Percentiles rank a stretch among this genome's conserved stretches.
Conservation (phyloP, 2,329 filamentous ascomycete genomes). For the Nothophoma quercina region DNA sequence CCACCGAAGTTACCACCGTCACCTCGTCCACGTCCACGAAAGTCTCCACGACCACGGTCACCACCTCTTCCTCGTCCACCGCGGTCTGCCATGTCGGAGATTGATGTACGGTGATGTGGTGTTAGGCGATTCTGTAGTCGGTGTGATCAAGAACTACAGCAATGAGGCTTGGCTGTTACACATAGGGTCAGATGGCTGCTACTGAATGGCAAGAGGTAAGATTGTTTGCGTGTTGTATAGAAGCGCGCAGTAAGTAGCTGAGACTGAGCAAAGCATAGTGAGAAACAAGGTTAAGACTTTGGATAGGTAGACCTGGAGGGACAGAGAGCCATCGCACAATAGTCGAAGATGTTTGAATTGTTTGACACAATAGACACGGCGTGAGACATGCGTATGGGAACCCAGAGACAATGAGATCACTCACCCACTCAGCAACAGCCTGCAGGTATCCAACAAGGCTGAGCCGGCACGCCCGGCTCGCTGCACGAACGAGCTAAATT, state of each 20-base stretch:
- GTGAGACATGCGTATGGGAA: too few relatives aligned
- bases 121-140: background rate
- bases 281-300: too few relatives aligned
- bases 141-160: background rate
- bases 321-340: too few relatives aligned
- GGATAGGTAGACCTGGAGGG: too few relatives aligned
- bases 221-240: background rate
- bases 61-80: slow-evolving; percentile 23
- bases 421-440: background rate
- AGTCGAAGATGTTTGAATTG: too few relatives aligned
- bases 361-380: background rate
- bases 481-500: background rate
- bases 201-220: too few relatives aligned
- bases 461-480: background rate
- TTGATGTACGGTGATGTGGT: background rate
- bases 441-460: background rate
- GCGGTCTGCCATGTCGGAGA: slow-evolving; percentile 9
- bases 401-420: background rate
- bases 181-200: background rate
- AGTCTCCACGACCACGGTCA: slow-evolving; percentile 32
- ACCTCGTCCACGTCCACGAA: slow-evolving; percentile 28
- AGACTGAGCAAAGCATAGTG: background rate
- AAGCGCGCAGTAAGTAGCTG: too few relatives aligned
- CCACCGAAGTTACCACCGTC: slow-evolving; percentile 33
- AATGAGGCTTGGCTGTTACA: background rate